Base-by-base conservation (phyloP, 768 basidiomycete genomes). In the Leccinum variicolor region DNA sequence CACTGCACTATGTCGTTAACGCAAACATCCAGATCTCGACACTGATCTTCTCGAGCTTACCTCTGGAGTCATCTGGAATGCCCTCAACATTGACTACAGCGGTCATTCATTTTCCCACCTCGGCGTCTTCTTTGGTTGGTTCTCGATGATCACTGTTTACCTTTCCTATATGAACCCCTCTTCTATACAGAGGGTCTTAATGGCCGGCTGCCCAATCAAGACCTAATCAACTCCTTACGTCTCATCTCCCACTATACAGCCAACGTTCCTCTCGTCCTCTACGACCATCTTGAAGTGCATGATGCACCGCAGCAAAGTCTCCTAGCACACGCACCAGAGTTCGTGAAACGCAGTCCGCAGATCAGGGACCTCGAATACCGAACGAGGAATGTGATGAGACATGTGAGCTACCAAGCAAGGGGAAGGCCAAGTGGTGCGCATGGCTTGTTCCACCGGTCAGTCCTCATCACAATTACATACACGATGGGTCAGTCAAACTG, bases 31-130 rank as follows among this genome's bases (percentile, higher is more conserved):
- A 94, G 93, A 88, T 66, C 76, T 94, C 17, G 63, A 76, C n/a
- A 81, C 83, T 1, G 84, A 90, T 34, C 75, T 78, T 9, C 77
- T 97, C 36, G 72, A 76, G 33, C 67, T 91, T 23, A 71, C 84
- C 2, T 92, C 92, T 3, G 95, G 94, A 3, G 89, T 94, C 6
- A 90, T 99, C 45, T 99, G 97, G 97, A 93, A 91, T 1, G 94
- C 94, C 11, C 74, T 99, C 48, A 90, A 90, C 64, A 84, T 99
- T 45, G 97, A 98, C 70, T 98, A 98, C 71, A 92, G 94, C 1
- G 91, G 94, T 0, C 96, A 99, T 73, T 98, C 95, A 0, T 96
- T 98, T 74, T 93, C 90, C 10, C 92, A 98, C 68, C 78, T 98
- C 2, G 96, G 97, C n/a, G 75, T 98, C 10, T 98, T 93, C 75